phyloP scores from a whole-genome alignment of 2,329 filamentous ascomycete genomes.

The Arthrobotrys entomopaga region DNA sequence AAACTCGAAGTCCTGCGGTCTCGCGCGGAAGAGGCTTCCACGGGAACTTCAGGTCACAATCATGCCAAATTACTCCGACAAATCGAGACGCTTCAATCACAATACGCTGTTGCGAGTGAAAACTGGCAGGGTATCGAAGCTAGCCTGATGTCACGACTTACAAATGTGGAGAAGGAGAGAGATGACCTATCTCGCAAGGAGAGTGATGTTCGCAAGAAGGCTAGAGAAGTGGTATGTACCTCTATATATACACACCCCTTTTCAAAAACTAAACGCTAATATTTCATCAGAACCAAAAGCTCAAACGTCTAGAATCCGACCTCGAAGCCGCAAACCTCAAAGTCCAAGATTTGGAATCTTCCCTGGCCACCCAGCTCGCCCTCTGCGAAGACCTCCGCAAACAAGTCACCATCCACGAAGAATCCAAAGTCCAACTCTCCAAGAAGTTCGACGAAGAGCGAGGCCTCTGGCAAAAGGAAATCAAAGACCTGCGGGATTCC shows the following conservation, averaged over 20 bases:
- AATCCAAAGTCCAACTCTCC: slow-evolving; percentile 36
- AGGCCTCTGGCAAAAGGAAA: slow-evolving; percentile 65
- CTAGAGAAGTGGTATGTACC: slow-evolving; percentile 78
- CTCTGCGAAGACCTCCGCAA: slow-evolving; percentile 72
- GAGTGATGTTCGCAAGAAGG: slow-evolving; percentile 86
- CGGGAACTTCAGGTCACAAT: slow-evolving; percentile 80
- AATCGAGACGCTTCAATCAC: slow-evolving; percentile 93
- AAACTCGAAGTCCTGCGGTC: slow-evolving; percentile 88
- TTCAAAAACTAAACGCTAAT: not conserved
- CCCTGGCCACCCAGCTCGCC: slow-evolving; percentile 70
- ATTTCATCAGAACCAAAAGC: slow-evolving; percentile 70
- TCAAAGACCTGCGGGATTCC: slow-evolving; percentile 37
- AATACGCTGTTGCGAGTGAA: slow-evolving; percentile 91
- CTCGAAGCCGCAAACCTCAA: slow-evolving; percentile 75
- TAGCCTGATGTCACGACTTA: slow-evolving; percentile 79
- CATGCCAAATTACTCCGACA: slow-evolving; percentile 91
- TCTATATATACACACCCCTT: not conserved
- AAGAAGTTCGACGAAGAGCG: slow-evolving; percentile 74
- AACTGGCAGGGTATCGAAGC: slow-evolving; percentile 98
- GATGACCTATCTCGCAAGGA: slow-evolving; percentile 87
- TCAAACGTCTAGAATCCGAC: slow-evolving; percentile 80
- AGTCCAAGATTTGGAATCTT: slow-evolving; percentile 72
- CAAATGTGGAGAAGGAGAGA: slow-evolving; percentile 85
- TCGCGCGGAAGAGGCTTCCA: slow-evolving; percentile 87
- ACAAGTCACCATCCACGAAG: slow-evolving; percentile 66